phyloP scores from a whole-genome alignment of 371 early-diverging fungal genomes.

The Circinella minor region DNA sequence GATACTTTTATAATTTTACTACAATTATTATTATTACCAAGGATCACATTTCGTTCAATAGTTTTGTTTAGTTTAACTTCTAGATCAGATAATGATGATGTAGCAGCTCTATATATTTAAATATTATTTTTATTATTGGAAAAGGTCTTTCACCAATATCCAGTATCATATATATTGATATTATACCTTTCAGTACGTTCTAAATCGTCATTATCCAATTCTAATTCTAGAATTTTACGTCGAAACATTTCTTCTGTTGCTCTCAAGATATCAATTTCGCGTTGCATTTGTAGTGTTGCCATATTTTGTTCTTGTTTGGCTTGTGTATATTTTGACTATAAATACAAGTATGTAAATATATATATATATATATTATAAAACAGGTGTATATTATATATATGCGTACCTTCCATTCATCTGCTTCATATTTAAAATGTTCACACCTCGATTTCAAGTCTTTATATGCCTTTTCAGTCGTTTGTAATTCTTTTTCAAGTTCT shows the following conservation, averaged over 20 bases:
- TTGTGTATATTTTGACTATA: slow-evolving; percentile 47
- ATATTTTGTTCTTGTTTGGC: slow-evolving; percentile 67
- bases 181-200: slow-evolving; percentile 66
- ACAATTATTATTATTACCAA: slow-evolving; percentile 30
- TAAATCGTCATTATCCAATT: slow-evolving; percentile 81
- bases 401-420: slow-evolving; percentile 76
- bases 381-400: no score
- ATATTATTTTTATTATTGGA: not conserved
- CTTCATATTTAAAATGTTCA: slow-evolving; percentile 60
- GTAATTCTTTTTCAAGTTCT: slow-evolving; percentile 66
- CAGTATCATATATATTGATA: no score
- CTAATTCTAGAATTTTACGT: slow-evolving; percentile 75
- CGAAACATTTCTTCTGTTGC: slow-evolving; percentile 74
- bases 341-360: not conserved
- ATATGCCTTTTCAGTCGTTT: slow-evolving; percentile 63
- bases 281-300: slow-evolving; percentile 68
- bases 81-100: slow-evolving; percentile 72
- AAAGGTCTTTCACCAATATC: no score
- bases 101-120: slow-evolving; percentile 58
- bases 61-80: slow-evolving; percentile 74
- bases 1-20: no score
- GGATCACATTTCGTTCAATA: slow-evolving; percentile 69
- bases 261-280: slow-evolving; percentile 77
- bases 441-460: slow-evolving; percentile 65
- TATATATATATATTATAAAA: not conserved